phyloP scores from a whole-genome alignment of 805 yeast species.

The Lipomyces sp. region DNA sequence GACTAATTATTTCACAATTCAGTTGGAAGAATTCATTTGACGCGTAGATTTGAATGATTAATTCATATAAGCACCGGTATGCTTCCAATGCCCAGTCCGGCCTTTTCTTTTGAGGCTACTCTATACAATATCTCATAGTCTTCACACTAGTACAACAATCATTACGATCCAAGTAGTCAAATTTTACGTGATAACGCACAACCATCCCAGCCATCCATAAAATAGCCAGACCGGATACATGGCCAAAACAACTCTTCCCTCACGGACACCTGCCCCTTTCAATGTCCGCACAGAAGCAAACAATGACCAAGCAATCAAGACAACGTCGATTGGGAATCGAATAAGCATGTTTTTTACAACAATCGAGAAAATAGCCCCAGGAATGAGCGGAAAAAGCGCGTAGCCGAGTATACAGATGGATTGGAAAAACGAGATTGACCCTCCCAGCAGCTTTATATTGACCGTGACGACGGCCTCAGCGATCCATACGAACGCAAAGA shows the following conservation, averaged over 20 bases:
- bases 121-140: neutral
- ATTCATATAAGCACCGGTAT: neutral
- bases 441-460: conserved; percentile 67
- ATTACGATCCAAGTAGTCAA: neutral
- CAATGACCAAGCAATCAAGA: conserved; percentile 64
- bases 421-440: conserved; percentile 65
- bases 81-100: neutral
- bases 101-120: neutral
- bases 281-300: conserved; percentile 67
- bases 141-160: neutral
- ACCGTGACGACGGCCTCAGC: conserved; percentile 64
- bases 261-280: conserved; percentile 64
- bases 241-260: conserved; percentile 65
- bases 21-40: neutral
- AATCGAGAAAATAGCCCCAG: conserved; percentile 57
- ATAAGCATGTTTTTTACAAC: conserved; percentile 55
- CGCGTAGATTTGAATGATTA: neutral
- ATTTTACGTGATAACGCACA: conserved; percentile 60
- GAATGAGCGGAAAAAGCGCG: conserved; percentile 67
- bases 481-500: conserved; percentile 66
- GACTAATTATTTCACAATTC: neutral
- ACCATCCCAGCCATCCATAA: conserved; percentile 67
- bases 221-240: conserved; percentile 68
- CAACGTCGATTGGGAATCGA: conserved; percentile 53
- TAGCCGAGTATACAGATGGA: conserved; percentile 74